Evolutionary conservation across 2,329 filamentous ascomycete species (phyloP), one percentile per base, ranked within the genome.

Genomic region (Penicillium sp.): DNA sequence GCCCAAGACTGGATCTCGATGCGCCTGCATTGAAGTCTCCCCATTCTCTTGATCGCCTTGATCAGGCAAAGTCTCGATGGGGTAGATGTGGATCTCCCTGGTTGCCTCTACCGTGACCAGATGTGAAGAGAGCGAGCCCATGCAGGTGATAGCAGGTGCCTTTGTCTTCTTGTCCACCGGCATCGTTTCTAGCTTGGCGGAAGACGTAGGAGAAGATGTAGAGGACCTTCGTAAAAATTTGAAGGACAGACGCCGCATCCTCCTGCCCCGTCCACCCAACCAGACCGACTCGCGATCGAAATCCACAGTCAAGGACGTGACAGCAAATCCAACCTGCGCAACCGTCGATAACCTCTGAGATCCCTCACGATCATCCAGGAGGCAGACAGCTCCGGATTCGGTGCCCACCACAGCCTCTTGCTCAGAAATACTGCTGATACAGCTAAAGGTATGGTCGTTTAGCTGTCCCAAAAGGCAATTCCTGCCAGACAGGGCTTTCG

Each of bases 361-460:
- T 63, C 88, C 88, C 55, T 85, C 87, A 35, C 84, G 85, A 66
- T 96, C 91, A 64, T 97, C 90, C 35, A 97, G 81, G 33, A 96
- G 81, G 75, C 94, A 98, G n/a, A 99, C 82, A 71, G 96, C 90
- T 30, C 95, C 95, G 60, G 87, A 86, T 71, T 97, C 93, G 3
- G 94, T 91, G 78, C 92, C 95, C 45, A 98, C 82, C 43, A 98
- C 85, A 19, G 93, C 89, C 69, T 88, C 90, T 45, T 84, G 85
- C 38, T 91, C 86, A 40, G 90, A 88, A 37, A 97, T 85, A 16
- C 86, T 81, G 16, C 88, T 85, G 5, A 92, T 87, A 65, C 90
- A 92, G 19, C 88, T 92, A 71, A 99, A 98, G 0, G 88, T 94
- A 7, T 88, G 87, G 62, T 98, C 94, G 5, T 93, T 85, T 62